phyloP scores from a whole-genome alignment of 2,329 filamentous ascomycete genomes.

The Metarhizium rileyi region DNA sequence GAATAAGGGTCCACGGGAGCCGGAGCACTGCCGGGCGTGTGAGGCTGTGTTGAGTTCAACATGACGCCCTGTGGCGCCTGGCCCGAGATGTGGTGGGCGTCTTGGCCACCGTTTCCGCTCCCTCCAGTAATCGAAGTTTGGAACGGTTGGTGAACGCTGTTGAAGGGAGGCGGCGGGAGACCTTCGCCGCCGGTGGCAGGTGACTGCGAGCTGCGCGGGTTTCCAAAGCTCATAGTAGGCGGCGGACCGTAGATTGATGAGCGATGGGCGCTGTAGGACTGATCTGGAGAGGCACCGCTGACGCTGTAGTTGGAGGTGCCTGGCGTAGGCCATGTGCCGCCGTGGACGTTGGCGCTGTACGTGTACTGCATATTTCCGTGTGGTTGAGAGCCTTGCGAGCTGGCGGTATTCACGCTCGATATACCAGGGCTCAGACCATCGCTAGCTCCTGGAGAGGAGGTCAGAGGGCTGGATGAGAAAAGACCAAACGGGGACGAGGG shows the following conservation, averaged over 20 bases:
- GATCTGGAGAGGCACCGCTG: slow-evolving; percentile 30
- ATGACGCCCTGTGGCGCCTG: slow-evolving; percentile 18
- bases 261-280: slow-evolving; percentile 17
- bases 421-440: slow-evolving; percentile 55
- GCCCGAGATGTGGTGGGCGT: slow-evolving; percentile 20
- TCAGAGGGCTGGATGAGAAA: slow-evolving; percentile 21
- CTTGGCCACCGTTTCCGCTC: slow-evolving; percentile 33
- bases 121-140: slow-evolving; percentile 43
- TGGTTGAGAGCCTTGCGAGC: slow-evolving; percentile 47
- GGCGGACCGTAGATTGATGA: slow-evolving; percentile 36
- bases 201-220: slow-evolving; percentile 26
- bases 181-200: slow-evolving; percentile 49
- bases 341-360: slow-evolving; percentile 43
- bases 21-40: slow-evolving; percentile 40
- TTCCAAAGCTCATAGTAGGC: slow-evolving; percentile 34
- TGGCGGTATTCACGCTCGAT: slow-evolving; percentile 50
- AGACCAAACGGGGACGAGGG: slow-evolving; percentile 18
- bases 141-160: slow-evolving; percentile 56
- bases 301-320: slow-evolving; percentile 40
- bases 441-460: slow-evolving; percentile 36
- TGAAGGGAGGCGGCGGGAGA: slow-evolving; percentile 58
- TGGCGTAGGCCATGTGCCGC: slow-evolving; percentile 50
- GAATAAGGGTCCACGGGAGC: slow-evolving; percentile 49
- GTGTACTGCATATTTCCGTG: slow-evolving; percentile 35
- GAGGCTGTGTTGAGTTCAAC: slow-evolving; percentile 30